phyloP scores from a whole-genome alignment of 1,284 basidiomycete species.

The Sporisorium iseilematis-ciliati region DNA sequence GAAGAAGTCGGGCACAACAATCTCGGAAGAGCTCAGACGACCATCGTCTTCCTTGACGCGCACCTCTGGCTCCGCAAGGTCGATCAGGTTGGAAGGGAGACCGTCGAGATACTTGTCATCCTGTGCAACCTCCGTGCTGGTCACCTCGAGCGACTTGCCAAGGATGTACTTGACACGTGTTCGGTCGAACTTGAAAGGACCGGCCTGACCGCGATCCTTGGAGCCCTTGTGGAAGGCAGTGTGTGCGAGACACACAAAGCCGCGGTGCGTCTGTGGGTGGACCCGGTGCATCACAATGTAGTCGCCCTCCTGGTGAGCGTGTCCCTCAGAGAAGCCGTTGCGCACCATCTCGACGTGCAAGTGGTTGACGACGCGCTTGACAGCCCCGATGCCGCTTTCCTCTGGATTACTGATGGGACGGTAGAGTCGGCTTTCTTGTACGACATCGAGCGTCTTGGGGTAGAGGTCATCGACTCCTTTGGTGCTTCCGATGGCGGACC shows the following conservation, averaged over 20 bases:
- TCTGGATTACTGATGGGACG: slow-evolving; percentile 38
- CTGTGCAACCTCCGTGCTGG: slow-evolving; percentile 18
- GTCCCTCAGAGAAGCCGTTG: slow-evolving; percentile 60
- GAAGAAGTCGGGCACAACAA: slow-evolving; percentile 61
- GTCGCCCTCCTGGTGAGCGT: slow-evolving; percentile 63
- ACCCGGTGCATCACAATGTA: slow-evolving; percentile 64
- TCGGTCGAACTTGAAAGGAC: slow-evolving; percentile 58
- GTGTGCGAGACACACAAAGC: slow-evolving; percentile 60
- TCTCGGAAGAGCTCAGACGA: slow-evolving; percentile 50
- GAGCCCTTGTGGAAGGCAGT: slow-evolving; percentile 59
- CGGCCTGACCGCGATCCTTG: slow-evolving; percentile 53
- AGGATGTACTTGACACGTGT: slow-evolving; percentile 57
- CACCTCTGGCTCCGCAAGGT: slow-evolving; percentile 53
- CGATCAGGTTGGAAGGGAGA: slow-evolving; percentile 54
- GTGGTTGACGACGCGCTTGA: slow-evolving; percentile 64
- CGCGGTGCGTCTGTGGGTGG: slow-evolving; percentile 63
- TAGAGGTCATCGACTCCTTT: slow-evolving; percentile 66
- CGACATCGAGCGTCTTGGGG: slow-evolving; percentile 60
- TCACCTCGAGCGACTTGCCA: slow-evolving; percentile 59
- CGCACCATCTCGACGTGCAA: slow-evolving; percentile 64
- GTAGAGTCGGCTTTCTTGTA: slow-evolving; percentile 58
- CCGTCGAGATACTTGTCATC: slow-evolving; percentile 54
- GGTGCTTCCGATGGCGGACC: slow-evolving; percentile 64
- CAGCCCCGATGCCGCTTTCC: slow-evolving; percentile 52
- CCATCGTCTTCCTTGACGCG: slow-evolving; percentile 37